phyloP scores from a whole-genome alignment of 1,284 basidiomycete genomes.

The Puccinia coronata region DNA sequence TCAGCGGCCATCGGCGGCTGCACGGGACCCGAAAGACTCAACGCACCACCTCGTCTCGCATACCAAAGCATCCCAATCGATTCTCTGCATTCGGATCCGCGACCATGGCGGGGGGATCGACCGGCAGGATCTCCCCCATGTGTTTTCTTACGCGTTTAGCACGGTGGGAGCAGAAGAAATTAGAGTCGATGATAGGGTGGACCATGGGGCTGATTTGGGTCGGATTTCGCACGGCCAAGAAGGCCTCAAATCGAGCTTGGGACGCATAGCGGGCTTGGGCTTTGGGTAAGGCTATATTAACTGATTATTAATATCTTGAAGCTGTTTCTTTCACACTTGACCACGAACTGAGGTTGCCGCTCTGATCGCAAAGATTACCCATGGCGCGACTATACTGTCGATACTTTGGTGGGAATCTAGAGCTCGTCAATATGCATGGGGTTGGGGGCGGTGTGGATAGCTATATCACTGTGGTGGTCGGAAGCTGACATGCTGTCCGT shows the following conservation, averaged over 20 bases:
- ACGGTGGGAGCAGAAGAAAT: constrained; percentile 26
- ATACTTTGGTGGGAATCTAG: constrained; percentile 48
- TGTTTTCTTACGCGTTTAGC: constrained; percentile 42
- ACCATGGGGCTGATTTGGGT: constrained; percentile 18
- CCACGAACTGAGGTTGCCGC: background rate
- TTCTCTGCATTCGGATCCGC: constrained; percentile 39
- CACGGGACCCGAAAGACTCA: background rate
- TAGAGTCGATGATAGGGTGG: constrained; percentile 3
- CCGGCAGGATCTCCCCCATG: constrained; percentile 9
- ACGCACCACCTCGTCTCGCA: background rate
- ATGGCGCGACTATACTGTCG: constrained; percentile 48
- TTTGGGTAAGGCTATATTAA: constrained; percentile 30
- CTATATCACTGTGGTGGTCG: constrained; percentile 7
- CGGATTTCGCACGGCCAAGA: constrained; percentile 20
- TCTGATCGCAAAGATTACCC: constrained; percentile 35
- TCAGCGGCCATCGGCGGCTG: background rate
- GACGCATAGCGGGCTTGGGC: constrained; percentile 40
- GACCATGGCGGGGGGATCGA: constrained; percentile 46
- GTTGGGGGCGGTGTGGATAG: constrained; percentile 39
- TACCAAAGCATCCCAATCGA: background rate
- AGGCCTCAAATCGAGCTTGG: constrained; percentile 25
- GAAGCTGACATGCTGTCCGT: no score
- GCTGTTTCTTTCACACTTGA: background rate
- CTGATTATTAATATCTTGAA: no score
- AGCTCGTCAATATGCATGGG: constrained; percentile 45